Evolutionary conservation across 1,139 yeast species (phyloP).

Genomic region (Wickerhamomyces sp.): DNA sequence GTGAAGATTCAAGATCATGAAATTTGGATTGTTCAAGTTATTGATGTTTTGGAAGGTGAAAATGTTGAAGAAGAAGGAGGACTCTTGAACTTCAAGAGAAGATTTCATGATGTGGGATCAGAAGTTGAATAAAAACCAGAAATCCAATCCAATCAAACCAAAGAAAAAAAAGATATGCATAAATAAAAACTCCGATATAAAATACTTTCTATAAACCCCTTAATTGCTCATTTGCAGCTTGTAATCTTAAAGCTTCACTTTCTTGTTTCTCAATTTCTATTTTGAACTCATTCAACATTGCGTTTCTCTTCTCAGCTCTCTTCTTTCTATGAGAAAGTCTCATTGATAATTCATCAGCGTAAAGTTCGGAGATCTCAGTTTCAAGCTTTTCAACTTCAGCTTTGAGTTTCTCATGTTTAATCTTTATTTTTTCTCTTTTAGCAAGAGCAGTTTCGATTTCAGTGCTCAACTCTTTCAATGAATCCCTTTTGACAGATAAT

Average conservation of each 20-base stretch:
- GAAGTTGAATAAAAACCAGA: neutral
- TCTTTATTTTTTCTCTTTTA: slow-evolving; percentile 33
- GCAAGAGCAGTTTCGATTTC: slow-evolving; percentile 31
- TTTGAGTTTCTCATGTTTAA: slow-evolving; percentile 28
- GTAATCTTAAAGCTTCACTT: slow-evolving; percentile 10
- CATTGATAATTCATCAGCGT: slow-evolving; percentile 26
- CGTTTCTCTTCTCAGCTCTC: slow-evolving; percentile 27
- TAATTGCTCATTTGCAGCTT: slow-evolving; percentile 8
- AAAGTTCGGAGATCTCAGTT: slow-evolving; percentile 30
- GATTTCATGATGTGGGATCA: slow-evolving; percentile 49
- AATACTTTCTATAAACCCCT: too few relatives aligned
- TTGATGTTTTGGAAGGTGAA: slow-evolving; percentile 41
- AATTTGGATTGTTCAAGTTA: slow-evolving; percentile 75
- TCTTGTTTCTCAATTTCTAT: slow-evolving; percentile 23
- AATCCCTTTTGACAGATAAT: slow-evolving; percentile 20
- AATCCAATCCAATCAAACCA: neutral
- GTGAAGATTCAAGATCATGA: slow-evolving; percentile 75
- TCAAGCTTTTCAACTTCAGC: slow-evolving; percentile 25
- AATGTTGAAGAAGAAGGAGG: slow-evolving; percentile 29
- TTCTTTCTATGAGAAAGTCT: slow-evolving; percentile 25
- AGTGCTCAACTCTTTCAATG: slow-evolving; percentile 24
- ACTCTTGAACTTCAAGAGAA: slow-evolving; percentile 57
- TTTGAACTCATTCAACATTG: slow-evolving; percentile 22
- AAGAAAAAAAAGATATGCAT: neutral
- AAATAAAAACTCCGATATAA: neutral